Conservation (phyloP, 2,329 filamentous ascomycete genomes). For the Microcyclospora pomicola region DNA sequence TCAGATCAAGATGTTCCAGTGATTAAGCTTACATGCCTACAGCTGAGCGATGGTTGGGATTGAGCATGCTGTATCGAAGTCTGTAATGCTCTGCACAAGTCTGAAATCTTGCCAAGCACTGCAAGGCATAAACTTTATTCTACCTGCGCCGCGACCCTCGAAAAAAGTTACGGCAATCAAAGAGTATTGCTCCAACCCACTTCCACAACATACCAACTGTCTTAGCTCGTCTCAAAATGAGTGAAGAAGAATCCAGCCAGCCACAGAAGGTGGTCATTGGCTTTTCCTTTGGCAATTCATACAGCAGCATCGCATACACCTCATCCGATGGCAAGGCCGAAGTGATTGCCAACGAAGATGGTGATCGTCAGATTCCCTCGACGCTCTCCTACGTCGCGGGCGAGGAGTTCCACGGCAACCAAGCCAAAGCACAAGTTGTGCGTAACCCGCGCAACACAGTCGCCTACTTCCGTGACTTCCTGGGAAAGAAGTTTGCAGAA, state of each 20-base stretch:
- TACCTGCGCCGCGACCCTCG: not conserved
- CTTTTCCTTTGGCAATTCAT: constrained; percentile 95
- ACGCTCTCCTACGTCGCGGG: constrained; percentile 89
- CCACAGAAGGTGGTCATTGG: constrained; percentile 54
- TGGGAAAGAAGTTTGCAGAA: constrained; percentile 86
- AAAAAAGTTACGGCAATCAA: constrained; percentile 1
- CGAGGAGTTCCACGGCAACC: constrained; percentile 90
- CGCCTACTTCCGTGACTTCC: constrained; percentile 88
- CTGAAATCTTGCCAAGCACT: no score
- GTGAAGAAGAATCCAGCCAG: constrained; percentile 30
- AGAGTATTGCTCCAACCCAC: not conserved
- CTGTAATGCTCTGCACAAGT: no score
- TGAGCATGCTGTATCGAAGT: no score
- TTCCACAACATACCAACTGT: not conserved
- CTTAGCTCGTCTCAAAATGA: constrained; percentile 26
- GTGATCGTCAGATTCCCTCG: constrained; percentile 94
- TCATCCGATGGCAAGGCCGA: constrained; percentile 67
- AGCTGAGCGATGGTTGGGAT: no score
- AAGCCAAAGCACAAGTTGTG: constrained; percentile 87
- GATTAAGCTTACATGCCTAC: no score
- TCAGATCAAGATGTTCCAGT: no score
- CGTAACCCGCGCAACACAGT: constrained; percentile 89
- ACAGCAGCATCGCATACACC: constrained; percentile 92
- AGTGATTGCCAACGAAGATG: constrained; percentile 98
- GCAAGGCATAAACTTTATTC: no score